Conservation (phyloP, 2,329 filamentous ascomycete genomes). For the Myriosclerotinia duriaeana region DNA sequence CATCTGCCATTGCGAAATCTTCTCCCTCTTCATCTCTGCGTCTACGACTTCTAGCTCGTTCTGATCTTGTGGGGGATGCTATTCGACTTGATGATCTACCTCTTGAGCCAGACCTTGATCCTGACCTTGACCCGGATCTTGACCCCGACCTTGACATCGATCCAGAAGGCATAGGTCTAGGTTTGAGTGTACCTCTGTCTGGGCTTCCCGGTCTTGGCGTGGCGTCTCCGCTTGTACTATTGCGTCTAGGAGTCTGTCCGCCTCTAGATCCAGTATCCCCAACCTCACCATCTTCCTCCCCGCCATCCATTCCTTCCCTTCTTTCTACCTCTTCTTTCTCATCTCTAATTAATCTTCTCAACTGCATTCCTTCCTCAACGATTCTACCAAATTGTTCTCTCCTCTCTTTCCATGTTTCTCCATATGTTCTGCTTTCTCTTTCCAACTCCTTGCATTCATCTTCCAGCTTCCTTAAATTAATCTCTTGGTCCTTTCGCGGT, state of each 20-base stretch:
- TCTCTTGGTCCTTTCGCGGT: conserved; percentile 78
- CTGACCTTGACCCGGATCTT: conserved; percentile 41
- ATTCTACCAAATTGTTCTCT: conserved; percentile 84
- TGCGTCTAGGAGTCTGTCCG: conserved; percentile 53
- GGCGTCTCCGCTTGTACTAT: conserved; percentile 48
- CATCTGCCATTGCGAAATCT: conserved; percentile 61
- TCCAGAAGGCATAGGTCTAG: conserved; percentile 33
- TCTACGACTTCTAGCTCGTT: conserved; percentile 25
- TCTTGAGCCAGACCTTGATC: conserved; percentile 43
- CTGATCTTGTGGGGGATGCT: conserved; percentile 41
- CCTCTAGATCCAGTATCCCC: conserved; percentile 53
- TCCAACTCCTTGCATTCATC: conserved; percentile 86
- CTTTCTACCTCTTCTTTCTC: conserved; percentile 94
- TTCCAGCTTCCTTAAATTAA: conserved; percentile 76
- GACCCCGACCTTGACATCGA: conserved; percentile 41
- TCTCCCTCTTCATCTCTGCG: conserved; percentile 42
- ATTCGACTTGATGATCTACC: conserved; percentile 46
- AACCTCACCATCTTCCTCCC: conserved; percentile 59
- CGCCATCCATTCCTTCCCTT: conserved; percentile 71
- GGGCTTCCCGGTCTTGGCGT: conserved; percentile 52
- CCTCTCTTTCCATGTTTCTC: conserved; percentile 78
- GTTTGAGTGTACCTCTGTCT: conserved; percentile 45
- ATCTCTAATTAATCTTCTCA: conserved; percentile 82
- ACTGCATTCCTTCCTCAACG: conserved; percentile 84
- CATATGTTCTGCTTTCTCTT: conserved; percentile 78